Evolutionary conservation across 1,139 yeast species (phyloP).

Genomic region (Yamadazyma buinensis): DNA sequence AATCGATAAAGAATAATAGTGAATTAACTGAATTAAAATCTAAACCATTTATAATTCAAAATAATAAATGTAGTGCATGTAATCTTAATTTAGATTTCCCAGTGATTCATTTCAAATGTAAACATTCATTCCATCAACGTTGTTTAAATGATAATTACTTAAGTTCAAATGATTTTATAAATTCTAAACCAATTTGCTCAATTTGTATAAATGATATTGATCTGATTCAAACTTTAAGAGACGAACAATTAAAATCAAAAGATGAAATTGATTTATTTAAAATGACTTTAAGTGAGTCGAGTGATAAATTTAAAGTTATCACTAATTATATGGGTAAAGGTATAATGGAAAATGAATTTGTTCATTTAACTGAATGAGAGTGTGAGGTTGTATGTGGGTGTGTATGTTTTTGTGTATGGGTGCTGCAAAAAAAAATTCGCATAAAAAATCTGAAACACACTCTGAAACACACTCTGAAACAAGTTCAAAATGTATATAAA

Average conservation of each 20-base stretch:
- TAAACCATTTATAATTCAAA: conserved; percentile 63
- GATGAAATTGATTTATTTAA: conserved; percentile 64
- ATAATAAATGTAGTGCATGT: conserved; percentile 71
- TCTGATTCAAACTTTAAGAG: conserved; percentile 55
- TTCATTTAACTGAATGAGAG: conserved; percentile 12
- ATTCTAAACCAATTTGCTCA: conserved; percentile 51
- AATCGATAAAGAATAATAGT: conserved; percentile 52
- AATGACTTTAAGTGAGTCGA: conserved; percentile 53
- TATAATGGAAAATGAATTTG: conserved; percentile 54
- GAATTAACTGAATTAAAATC: conserved; percentile 50
- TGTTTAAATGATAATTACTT: conserved; percentile 56
- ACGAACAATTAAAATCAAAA: conserved; percentile 58
- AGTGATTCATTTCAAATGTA: conserved; percentile 78
- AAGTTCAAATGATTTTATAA: conserved; percentile 14
- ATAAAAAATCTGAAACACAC: conserved; percentile 5
- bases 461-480: conserved; percentile 12
- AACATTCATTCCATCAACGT: conserved; percentile 81
- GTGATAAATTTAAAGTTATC: conserved; percentile 69
- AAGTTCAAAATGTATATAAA: too few species aligned
- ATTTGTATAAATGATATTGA: conserved; percentile 67
- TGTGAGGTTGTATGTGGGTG: background rate
- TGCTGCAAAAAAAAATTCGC: too few species aligned
- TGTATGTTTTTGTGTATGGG: too few species aligned
- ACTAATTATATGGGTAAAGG: conserved; percentile 87
- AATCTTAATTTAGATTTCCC: conserved; percentile 71